Evolutionary conservation across 306 rosid species (phyloP).

Genomic region (Gastrolobium bilobum): DNA sequence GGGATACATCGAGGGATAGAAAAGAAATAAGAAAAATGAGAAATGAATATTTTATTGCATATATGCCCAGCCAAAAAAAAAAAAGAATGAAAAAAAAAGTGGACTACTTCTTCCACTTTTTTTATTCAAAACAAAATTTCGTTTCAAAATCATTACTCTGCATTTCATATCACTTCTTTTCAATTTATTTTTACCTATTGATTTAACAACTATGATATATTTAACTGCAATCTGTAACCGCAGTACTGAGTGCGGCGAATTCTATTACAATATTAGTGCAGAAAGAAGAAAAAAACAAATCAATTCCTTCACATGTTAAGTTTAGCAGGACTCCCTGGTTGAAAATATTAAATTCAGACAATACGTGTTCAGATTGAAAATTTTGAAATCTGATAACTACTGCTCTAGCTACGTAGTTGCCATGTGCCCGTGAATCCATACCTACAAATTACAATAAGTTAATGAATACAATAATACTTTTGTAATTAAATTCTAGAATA

Average conservation of each 20-base stretch:
- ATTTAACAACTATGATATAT: background rate
- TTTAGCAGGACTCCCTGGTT: constrained; percentile 33
- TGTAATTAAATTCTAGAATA: constrained; percentile 23
- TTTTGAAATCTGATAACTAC: constrained; percentile 43
- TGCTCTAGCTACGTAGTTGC: constrained; percentile 55
- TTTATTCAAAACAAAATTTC: background rate
- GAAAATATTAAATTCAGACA: constrained; percentile 33
- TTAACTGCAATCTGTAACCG: background rate
- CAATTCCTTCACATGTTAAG: constrained; percentile 54
- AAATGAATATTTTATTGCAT: background rate
- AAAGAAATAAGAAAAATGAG: too few relatives aligned
- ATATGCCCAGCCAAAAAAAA: background rate
- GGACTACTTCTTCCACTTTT: background rate
- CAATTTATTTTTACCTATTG: background rate
- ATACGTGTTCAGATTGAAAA: constrained; percentile 9
- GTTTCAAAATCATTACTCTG: constrained; percentile 11
- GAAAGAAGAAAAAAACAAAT: constrained; percentile 15
- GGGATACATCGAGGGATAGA: too few relatives aligned
- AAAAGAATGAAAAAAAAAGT: background rate
- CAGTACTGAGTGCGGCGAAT: background rate
- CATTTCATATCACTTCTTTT: background rate
- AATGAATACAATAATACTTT: constrained; percentile 10
- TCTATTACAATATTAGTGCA: constrained; percentile 9
- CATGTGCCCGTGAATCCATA: constrained; percentile 66
- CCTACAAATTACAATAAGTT: constrained; percentile 44